phyloP scores from a whole-genome alignment of 495 filamentous ascomycete species.

The Hyaloscypha finlandica region DNA sequence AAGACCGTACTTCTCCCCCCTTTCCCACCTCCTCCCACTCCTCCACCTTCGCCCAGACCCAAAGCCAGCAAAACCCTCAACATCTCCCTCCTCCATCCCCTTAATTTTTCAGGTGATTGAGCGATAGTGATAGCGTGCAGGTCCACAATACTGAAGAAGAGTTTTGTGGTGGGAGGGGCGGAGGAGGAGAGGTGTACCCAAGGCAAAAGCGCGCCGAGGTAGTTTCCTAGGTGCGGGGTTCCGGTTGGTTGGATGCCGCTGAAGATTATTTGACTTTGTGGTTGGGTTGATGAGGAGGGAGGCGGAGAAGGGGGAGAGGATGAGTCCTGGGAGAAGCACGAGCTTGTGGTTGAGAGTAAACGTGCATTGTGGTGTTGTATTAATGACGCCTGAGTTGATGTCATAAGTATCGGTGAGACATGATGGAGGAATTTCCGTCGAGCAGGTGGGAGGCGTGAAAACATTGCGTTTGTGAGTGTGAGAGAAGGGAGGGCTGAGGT shows the following conservation, averaged over 20 bases:
- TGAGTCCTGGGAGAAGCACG: background rate
- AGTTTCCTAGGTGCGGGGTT: constrained; percentile 94
- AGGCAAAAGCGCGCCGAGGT: constrained; percentile 84
- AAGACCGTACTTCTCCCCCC: background rate
- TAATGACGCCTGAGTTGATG: background rate
- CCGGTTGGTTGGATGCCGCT: constrained; percentile 97
- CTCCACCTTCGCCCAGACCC: background rate
- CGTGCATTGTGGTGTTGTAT: background rate
- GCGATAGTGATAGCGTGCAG: constrained; percentile 86
- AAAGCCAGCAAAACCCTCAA: constrained; percentile 81
- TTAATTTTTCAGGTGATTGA: constrained; percentile 60
- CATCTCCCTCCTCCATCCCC: constrained; percentile 66
- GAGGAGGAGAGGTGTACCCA: constrained; percentile 81
- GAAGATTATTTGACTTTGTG: constrained; percentile 56
- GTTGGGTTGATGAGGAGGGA: background rate
- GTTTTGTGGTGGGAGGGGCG: constrained; percentile 50
- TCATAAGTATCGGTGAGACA: background rate
- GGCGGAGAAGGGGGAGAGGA: background rate
- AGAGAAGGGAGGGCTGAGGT: background rate
- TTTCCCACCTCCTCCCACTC: background rate
- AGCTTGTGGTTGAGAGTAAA: background rate
- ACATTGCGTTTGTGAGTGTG: background rate
- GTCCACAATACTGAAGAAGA: constrained; percentile 87
- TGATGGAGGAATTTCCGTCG: background rate
- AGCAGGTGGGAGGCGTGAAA: background rate